Conservation (phyloP, 2,329 filamentous ascomycete species). For the Bipolaris victoriae region DNA sequence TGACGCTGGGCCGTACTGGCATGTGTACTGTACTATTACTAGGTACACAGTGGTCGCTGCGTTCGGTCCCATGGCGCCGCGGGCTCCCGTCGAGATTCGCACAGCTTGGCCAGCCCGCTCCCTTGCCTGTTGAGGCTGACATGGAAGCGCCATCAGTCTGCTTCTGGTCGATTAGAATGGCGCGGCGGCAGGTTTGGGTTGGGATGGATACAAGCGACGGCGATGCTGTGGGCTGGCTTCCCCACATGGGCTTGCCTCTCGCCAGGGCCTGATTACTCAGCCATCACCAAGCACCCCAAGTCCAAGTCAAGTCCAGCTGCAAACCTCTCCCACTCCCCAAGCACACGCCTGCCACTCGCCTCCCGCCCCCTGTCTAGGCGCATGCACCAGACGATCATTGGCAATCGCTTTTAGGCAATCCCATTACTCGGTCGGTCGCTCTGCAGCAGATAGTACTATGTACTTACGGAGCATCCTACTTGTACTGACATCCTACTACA, state of each 20-base stretch:
- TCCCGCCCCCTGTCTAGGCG: background rate
- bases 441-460: too few relatives aligned
- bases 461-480: too few relatives aligned
- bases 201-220: background rate
- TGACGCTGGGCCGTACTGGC: slow-evolving; percentile 1
- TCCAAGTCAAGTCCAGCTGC: too few relatives aligned
- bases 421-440: too few relatives aligned
- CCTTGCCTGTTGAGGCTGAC: background rate
- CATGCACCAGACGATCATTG: too few relatives aligned
- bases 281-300: slow-evolving; percentile 40
- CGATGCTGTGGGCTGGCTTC: slow-evolving; percentile 10
- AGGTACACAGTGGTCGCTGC: background rate
- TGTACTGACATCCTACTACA: too few relatives aligned
- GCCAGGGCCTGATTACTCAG: slow-evolving; percentile 35
- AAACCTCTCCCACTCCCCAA: too few relatives aligned
- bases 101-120: background rate
- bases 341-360: too few relatives aligned
- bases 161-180: background rate
- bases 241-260: slow-evolving; percentile 28
- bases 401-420: too few relatives aligned
- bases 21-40: background rate
- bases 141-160: background rate
- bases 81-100: slow-evolving; percentile 12
- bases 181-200: background rate
- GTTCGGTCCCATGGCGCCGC: background rate